Conservation (phyloP, 129 eudicot genomes). For the Flaveria robusta region DNA sequence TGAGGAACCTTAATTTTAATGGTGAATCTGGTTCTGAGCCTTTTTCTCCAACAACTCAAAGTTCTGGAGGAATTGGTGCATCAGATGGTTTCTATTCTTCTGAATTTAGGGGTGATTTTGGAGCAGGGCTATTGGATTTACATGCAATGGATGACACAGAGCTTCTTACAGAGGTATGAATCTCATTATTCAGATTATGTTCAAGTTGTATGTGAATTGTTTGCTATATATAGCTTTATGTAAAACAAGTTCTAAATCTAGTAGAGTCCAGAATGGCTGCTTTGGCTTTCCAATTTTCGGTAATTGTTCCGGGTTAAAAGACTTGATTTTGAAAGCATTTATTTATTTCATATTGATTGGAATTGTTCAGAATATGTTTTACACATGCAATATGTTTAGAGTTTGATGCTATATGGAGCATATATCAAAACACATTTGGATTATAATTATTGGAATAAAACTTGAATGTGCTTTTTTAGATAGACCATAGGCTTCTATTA, state of each 20-base stretch:
- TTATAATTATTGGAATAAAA: background rate
- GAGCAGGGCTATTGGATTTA: conserved; percentile 94
- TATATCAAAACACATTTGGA: background rate
- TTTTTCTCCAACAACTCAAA: conserved; percentile 71
- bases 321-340: background rate
- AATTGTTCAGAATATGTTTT: conserved; percentile 1
- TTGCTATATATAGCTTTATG: background rate
- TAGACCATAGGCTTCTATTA: conserved; percentile 7
- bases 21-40: conserved; percentile 90
- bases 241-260: conserved; percentile 14
- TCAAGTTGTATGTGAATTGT: background rate
- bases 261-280: conserved; percentile 12
- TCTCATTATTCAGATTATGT: conserved; percentile 13
- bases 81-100: conserved; percentile 68
- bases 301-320: background rate
- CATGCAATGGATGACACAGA: conserved; percentile 99
- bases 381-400: conserved; percentile 1
- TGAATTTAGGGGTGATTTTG: conserved; percentile 96
- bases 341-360: background rate
- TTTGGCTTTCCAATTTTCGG: background rate
- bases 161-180: conserved; percentile 82
- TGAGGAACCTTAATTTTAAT: conserved; percentile 88
- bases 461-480: background rate
- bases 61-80: conserved; percentile 58
- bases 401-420: background rate